Base-by-base conservation (phyloP, 1,284 basidiomycete species). In the Cryptococcus neoformans region DNA sequence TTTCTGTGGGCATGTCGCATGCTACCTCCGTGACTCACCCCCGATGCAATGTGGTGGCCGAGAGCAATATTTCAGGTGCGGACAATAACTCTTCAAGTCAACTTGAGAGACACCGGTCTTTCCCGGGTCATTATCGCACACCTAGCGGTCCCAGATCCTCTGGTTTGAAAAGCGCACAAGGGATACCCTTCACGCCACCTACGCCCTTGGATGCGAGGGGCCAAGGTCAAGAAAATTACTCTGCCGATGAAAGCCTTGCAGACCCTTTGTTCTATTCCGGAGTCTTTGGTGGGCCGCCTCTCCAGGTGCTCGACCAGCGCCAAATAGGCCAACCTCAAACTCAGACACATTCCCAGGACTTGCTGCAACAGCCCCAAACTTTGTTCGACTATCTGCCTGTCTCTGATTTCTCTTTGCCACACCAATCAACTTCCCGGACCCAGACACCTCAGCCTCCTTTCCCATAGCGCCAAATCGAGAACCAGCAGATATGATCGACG, bases 121-220 rank as follows among this genome's bases (percentile, higher is more conserved):
- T 41, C 11, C 40, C 16, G 14, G 21, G 34, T 12, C 46, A 47
- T 28, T 47, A 36, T 35, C 42, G 44, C 4, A 53, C 52, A n/a
- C 44, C 52, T 14, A 53, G 21, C 37, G 52, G 52, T 4, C 42
- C 44, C 9, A 12, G 44, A 16, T 34, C 44, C 2, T 42, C 35
- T 7, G 42, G 42, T 12, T 11, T 53, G 28, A 9, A 41, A 11
- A 45, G 38, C 36, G 17, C 17, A 6, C 52, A 53, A 38, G 4
- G 55, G 11, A 28, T 58, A 8, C 59, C 53, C 34, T 61, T 44
- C 28, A 58, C 59, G 7, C 59, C 59, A 5, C 53, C 54, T 8
- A 61, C 56, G 0, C 59, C 59, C 21, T 45, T 61, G 6, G 51
- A 49, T 6, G 55, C 53, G 17, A 11, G 56, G 42, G 59, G 59